These are phyloP conservation scores for Metschnikowia cerradonensis DNA, from an alignment of 805 yeast species.

Conservation along the genomic window DNA sequence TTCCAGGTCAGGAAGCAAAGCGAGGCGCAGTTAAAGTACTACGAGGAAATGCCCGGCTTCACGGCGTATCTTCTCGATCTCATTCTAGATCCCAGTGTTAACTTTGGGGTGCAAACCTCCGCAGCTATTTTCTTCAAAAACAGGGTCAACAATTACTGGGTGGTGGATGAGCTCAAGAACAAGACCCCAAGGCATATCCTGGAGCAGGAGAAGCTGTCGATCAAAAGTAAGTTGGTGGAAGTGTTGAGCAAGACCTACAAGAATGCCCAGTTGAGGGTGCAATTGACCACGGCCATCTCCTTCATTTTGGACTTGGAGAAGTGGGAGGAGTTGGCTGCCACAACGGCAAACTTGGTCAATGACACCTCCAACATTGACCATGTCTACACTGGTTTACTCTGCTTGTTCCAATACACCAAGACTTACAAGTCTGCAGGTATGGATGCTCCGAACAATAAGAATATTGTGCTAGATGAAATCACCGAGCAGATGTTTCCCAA, in stretches of 20 bases:
- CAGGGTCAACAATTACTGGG: slow-evolving; percentile 38
- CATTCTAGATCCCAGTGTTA: slow-evolving; percentile 40
- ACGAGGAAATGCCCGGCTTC: slow-evolving; percentile 56
- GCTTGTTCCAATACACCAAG: slow-evolving; percentile 39
- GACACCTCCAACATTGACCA: slow-evolving; percentile 35
- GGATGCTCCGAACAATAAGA: slow-evolving; percentile 36
- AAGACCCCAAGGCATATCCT: slow-evolving; percentile 23
- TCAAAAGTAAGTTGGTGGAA: slow-evolving; percentile 35
- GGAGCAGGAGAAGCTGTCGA: slow-evolving; percentile 32
- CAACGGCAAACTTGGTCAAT: slow-evolving; percentile 15
- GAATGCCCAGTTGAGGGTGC: slow-evolving; percentile 44
- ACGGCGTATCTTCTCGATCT: slow-evolving; percentile 51
- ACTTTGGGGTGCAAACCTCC: slow-evolving; percentile 42
- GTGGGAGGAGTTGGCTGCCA: slow-evolving; percentile 34
- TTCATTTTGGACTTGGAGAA: slow-evolving; percentile 48
- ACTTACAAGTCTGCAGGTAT: slow-evolving; percentile 42
- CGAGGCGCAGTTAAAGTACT: slow-evolving; percentile 47
- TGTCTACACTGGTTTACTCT: slow-evolving; percentile 37
- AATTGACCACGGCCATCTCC: slow-evolving; percentile 54
- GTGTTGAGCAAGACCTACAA: slow-evolving; percentile 32
- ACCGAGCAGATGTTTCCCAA: slow-evolving; percentile 34
- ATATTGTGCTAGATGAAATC: slow-evolving; percentile 39
- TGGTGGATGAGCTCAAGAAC: slow-evolving; percentile 29
- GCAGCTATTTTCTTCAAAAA: slow-evolving; percentile 45
- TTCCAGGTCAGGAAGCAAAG: slow-evolving; percentile 48